These are phyloP conservation scores for Globisporangium polare DNA, from an alignment of 352 stramenopile species.

Conservation along the genomic window DNA sequence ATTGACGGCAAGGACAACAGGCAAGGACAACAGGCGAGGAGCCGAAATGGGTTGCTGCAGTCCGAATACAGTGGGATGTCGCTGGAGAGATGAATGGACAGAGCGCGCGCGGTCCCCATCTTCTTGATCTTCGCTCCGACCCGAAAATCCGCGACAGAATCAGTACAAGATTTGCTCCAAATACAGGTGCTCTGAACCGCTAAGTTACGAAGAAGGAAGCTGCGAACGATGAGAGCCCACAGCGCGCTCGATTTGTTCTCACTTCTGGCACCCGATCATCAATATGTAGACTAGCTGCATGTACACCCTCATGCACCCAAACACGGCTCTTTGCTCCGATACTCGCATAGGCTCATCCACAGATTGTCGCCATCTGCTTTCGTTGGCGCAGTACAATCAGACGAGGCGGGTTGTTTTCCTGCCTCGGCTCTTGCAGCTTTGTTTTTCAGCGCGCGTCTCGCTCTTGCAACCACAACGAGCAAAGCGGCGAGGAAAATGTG, in stretches of 20 bases:
- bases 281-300: too few species aligned
- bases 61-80: constrained; percentile 2
- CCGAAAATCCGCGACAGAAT: too few species aligned
- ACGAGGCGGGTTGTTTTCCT: constrained; percentile 3
- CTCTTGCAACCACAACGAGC: background rate
- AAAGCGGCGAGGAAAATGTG: background rate
- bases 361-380: constrained; percentile 3
- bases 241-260: too few species aligned
- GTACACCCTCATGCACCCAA: too few species aligned
- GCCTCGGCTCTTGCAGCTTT: background rate
- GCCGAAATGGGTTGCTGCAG: constrained; percentile 1
- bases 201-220: too few species aligned
- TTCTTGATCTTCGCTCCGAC: background rate
- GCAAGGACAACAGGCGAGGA: background rate
- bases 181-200: too few species aligned
- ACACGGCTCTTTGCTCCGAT: too few species aligned
- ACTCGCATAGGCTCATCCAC: constrained; percentile 1
- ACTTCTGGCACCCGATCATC: too few species aligned
- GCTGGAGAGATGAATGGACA: background rate
- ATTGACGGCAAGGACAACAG: background rate
- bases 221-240: too few species aligned
- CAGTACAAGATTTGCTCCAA: too few species aligned
- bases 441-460: background rate
- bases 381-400: constrained; percentile 2
- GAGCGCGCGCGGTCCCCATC: background rate